Conservation (phyloP, 805 yeast species). For the Saccharomyces jurei region DNA sequence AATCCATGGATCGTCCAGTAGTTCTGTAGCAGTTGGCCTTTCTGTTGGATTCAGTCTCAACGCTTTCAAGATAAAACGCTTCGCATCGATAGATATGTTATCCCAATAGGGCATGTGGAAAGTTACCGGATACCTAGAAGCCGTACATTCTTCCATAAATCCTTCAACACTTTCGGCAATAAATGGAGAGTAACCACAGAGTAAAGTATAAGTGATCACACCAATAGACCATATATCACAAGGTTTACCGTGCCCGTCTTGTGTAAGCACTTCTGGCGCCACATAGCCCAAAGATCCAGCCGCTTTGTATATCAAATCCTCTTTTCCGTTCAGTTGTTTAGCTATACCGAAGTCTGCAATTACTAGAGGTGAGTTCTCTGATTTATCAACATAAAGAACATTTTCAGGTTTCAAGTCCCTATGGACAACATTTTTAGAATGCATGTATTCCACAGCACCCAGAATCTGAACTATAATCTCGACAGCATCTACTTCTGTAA, state of each 20-base stretch:
- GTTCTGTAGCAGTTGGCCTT: constrained; percentile 60
- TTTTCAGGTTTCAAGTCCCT: constrained; percentile 94
- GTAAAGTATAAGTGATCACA: constrained; percentile 79
- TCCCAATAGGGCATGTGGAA: constrained; percentile 87
- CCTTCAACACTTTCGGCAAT: constrained; percentile 75
- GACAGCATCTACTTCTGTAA: constrained; percentile 85
- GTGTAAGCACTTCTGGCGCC: constrained; percentile 85
- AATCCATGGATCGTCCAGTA: constrained; percentile 74
- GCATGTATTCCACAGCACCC: constrained; percentile 73
- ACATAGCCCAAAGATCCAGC: constrained; percentile 96
- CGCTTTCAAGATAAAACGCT: constrained; percentile 63
- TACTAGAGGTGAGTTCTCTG: constrained; percentile 64
- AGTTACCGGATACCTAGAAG: constrained; percentile 63
- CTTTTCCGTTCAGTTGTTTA: constrained; percentile 51
- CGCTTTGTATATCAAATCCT: constrained; percentile 56
- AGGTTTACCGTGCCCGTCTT: constrained; percentile 86
- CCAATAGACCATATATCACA: constrained; percentile 97
- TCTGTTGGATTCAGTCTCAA: constrained; percentile 58
- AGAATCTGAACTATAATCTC: constrained; percentile 64
- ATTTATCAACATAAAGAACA: constrained; percentile 55
- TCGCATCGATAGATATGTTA: constrained; percentile 70
- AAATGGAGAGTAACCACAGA: constrained; percentile 91
- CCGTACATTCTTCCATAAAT: constrained; percentile 68
- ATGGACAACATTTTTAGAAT: constrained; percentile 72
- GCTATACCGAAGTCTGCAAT: constrained; percentile 97